Evolutionary conservation across 495 filamentous ascomycete species (phyloP), one percentile per base, ranked within the genome.

Genomic region (Neurospora tetrasperma): DNA sequence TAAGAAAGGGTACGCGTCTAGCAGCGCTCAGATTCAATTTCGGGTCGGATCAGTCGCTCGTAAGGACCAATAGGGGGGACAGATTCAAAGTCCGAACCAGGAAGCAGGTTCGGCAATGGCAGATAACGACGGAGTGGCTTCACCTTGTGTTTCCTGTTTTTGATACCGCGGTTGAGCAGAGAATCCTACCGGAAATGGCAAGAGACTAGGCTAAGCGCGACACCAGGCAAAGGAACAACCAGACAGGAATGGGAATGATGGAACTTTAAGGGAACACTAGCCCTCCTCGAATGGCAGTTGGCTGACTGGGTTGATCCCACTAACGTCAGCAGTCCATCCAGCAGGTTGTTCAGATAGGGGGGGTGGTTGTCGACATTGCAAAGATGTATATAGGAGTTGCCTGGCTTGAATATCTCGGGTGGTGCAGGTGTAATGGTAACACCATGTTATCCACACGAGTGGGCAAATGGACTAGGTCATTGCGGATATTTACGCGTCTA

Each of bases 401-500:
- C 27, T 66, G 54, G 54, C 54, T 66, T 18, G 54, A 27, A 66
- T 66, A 27, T 62, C 54, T 35, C 27, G 54, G 27, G 54, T 62
- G 54, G 54, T 66, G 54, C 54, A 66, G 23, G 54, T 66, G 54
- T 66, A 66, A 66, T 66, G 54, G 54, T 66, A 66, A 66, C 27
- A 66, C 27, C 54, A 35, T 66, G 54, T 14, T 66, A 18, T 66
- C 27, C 14, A 66, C 54, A 38, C 54, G 31, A 66, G 27, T 35
- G 27, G 54, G 54, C 54, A 27, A 38, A 35, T 35, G 54, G 54
- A 66, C 54, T 7, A 66, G 27, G 59, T 70, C 62, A 68, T 71
- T 39, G 44, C 43, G 70, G 44, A 35, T 66, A 75, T 72, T 75
- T 75, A 72, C 74, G 77, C 75, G 77, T 74, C 69, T 73, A 74